These are phyloP conservation scores for Mortierella sp. DNA, from an alignment of 371 early-diverging fungal genomes.

Conservation along the genomic window DNA sequence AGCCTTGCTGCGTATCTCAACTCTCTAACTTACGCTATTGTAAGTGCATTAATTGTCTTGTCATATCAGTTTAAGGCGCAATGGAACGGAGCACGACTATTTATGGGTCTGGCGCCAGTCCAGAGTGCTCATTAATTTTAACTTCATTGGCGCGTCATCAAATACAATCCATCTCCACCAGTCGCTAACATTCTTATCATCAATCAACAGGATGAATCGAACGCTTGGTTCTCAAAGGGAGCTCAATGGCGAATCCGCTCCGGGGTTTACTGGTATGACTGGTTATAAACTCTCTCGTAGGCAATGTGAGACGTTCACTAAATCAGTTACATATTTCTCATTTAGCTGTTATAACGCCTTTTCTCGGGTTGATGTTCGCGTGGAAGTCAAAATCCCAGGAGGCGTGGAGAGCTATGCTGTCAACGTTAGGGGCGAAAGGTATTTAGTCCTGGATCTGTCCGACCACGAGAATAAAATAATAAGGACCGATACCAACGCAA, in stretches of 20 bases:
- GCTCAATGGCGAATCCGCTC: conserved; percentile 78
- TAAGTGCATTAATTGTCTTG: conserved; percentile 44
- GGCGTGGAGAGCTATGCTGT: conserved; percentile 95
- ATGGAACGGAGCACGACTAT: conserved; percentile 1
- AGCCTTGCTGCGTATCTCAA: conserved; percentile 95
- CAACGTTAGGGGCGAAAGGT: conserved; percentile 83
- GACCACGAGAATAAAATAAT: neutral
- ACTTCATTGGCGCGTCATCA: neutral
- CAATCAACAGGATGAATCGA: conserved; percentile 69
- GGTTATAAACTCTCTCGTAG: neutral
- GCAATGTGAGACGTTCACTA: neutral
- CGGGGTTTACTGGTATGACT: conserved; percentile 75
- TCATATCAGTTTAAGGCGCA: neutral
- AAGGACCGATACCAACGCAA: neutral
- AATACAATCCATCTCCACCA: neutral
- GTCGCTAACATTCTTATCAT: neutral
- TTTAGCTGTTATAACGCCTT: conserved; percentile 95
- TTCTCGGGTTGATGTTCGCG: conserved; percentile 95
- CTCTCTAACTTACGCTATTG: conserved; percentile 93
- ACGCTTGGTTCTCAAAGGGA: conserved; percentile 79
- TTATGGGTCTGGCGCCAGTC: neutral
- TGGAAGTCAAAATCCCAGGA: conserved; percentile 97
- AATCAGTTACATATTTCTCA: neutral
- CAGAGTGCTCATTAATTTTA: neutral
- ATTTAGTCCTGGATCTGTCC: conserved; percentile 1